Percentiles rank a stretch among this genome's conserved stretches.
These are phyloP conservation scores for Lepiota venenata DNA, from an alignment of 768 basidiomycete species.

Conservation along the genomic window DNA sequence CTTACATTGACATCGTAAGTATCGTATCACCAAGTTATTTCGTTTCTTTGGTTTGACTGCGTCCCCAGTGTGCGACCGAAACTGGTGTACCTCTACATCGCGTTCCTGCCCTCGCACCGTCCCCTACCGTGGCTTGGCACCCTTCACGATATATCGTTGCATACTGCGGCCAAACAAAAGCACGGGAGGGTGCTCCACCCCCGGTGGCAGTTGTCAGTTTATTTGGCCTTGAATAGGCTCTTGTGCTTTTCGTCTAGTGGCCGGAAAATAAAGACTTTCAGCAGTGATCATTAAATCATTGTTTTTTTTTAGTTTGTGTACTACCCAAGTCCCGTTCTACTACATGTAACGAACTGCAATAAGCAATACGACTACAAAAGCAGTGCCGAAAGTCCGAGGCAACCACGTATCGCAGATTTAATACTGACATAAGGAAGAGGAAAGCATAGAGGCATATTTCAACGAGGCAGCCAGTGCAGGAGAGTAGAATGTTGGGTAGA, in stretches of 20 bases:
- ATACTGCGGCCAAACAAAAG: slow-evolving; percentile 75
- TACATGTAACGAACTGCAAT: background rate
- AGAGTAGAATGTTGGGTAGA: slow-evolving; percentile 6
- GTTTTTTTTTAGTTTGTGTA: background rate
- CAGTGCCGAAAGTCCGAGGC: background rate
- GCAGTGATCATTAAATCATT: no score
- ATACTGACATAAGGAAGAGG: slow-evolving; percentile 10
- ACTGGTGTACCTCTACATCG: slow-evolving; percentile 73
- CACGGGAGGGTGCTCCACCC: slow-evolving; percentile 60
- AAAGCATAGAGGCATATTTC: slow-evolving; percentile 17
- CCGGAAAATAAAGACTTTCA: background rate
- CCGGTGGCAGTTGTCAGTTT: slow-evolving; percentile 69
- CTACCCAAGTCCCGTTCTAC: background rate
- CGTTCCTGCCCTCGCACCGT: slow-evolving; percentile 66
- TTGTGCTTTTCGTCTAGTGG: background rate
- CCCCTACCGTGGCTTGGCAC: slow-evolving; percentile 81
- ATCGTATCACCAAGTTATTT: background rate
- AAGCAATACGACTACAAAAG: slow-evolving; percentile 1
- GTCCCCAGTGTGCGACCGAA: slow-evolving; percentile 68
- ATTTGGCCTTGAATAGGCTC: slow-evolving; percentile 50
- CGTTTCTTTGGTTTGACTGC: background rate
- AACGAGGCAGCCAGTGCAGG: background rate
- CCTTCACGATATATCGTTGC: slow-evolving; percentile 80
- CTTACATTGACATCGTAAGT: slow-evolving; percentile 76
- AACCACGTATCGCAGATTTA: slow-evolving; percentile 10